Conservation (phyloP, 75 land plant genomes). For the Pinus taeda region DNA sequence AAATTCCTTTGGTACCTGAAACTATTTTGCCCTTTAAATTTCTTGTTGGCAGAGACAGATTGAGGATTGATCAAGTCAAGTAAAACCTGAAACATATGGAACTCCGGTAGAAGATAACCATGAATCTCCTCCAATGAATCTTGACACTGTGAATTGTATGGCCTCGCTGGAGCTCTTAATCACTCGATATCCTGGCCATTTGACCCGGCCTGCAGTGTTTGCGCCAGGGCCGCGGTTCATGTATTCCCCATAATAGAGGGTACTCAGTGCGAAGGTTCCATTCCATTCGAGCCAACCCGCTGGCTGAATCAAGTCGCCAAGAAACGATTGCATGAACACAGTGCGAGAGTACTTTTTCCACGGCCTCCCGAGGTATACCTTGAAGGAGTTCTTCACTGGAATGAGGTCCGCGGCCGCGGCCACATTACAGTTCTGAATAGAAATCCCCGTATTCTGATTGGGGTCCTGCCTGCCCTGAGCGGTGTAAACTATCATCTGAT, state of each 20-base stretch:
- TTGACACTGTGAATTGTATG: slow-evolving; percentile 21
- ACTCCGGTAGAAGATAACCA: slow-evolving; percentile 22
- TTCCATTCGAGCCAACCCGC: slow-evolving; percentile 40
- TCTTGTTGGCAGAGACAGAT: too few species aligned
- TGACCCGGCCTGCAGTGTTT: slow-evolving; percentile 9
- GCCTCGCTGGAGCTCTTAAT: not conserved
- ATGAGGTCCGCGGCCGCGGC: slow-evolving; percentile 3
- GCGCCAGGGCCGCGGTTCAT: slow-evolving; percentile 27
- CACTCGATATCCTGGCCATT: slow-evolving; percentile 19
- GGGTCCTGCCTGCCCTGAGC: slow-evolving; percentile 32
- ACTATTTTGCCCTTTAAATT: too few species aligned
- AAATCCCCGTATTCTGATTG: slow-evolving; percentile 15
- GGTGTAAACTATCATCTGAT: slow-evolving; percentile 26
- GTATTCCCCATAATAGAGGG: slow-evolving; percentile 38
- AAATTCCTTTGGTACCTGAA: too few species aligned
- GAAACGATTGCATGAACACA: slow-evolving; percentile 22
- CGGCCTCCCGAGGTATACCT: slow-evolving; percentile 23
- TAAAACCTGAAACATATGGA: not conserved
- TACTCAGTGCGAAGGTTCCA: slow-evolving; percentile 10
- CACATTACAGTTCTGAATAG: slow-evolving; percentile 16
- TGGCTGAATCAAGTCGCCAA: slow-evolving; percentile 23
- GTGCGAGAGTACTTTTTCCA: slow-evolving; percentile 26
- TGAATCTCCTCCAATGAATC: slow-evolving; percentile 12
- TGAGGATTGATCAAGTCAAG: not conserved
- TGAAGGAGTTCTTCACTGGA: not conserved